These are phyloP conservation scores for Phylloporus sp. DNA, from an alignment of 768 basidiomycete genomes.

Conservation along the genomic window DNA sequence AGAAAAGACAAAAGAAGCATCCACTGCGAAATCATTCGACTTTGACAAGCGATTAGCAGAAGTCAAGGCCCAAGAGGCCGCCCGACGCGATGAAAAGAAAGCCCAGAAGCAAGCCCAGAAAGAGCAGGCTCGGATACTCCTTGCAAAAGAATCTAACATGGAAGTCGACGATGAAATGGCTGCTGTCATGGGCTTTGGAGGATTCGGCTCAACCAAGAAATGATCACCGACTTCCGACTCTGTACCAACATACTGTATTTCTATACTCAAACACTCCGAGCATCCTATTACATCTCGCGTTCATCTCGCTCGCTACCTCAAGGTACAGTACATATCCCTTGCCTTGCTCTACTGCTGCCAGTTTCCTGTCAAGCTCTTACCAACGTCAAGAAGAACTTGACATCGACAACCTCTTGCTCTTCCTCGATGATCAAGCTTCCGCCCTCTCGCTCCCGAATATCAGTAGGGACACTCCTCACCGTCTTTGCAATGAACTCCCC, in stretches of 20 bases:
- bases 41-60: slow-evolving; percentile 87
- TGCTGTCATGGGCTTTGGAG: slow-evolving; percentile 85
- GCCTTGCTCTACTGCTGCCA: background rate
- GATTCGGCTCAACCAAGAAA: slow-evolving; percentile 85
- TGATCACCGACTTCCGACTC: slow-evolving; percentile 29
- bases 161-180: slow-evolving; percentile 65
- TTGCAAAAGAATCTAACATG: slow-evolving; percentile 46
- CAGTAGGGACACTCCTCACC: slow-evolving; percentile 64
- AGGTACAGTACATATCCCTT: slow-evolving; percentile 22
- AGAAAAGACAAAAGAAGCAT: slow-evolving; percentile 79
- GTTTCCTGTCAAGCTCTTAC: slow-evolving; percentile 33
- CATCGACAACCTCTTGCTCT: slow-evolving; percentile 81
- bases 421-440: slow-evolving; percentile 67
- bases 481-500: slow-evolving; percentile 67
- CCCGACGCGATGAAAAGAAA: slow-evolving; percentile 67
- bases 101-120: slow-evolving; percentile 75
- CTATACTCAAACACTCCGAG: slow-evolving; percentile 1
- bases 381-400: slow-evolving; percentile 69
- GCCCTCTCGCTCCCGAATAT: slow-evolving; percentile 48
- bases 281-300: background rate
- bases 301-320: background rate
- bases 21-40: slow-evolving; percentile 86
- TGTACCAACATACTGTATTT: slow-evolving; percentile 18
- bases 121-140: slow-evolving; percentile 62
- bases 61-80: slow-evolving; percentile 67